phyloP scores from a whole-genome alignment of 176 grass and related monocot genomes.

The Oryza australiensis region DNA sequence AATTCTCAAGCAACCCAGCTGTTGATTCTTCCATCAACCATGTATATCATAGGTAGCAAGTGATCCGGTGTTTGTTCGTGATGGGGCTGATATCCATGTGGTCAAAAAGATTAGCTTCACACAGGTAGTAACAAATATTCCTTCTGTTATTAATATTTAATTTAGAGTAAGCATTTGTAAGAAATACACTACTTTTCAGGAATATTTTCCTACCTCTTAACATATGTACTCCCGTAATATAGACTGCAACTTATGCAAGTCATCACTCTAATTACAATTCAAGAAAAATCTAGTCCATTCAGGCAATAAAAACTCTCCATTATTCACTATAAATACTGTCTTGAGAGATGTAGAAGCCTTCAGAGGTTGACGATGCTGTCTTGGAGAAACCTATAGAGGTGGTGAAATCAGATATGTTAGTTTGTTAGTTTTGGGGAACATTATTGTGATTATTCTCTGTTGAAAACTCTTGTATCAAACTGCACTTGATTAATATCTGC shows the following conservation, averaged over 20 bases:
- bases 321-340: neutral
- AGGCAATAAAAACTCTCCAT: neutral
- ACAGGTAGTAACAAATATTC: conserved; percentile 53
- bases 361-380: neutral
- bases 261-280: neutral
- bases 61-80: conserved; percentile 76
- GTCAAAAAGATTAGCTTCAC: conserved; percentile 83
- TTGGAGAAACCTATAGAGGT: conserved; percentile 11
- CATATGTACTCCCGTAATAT: neutral
- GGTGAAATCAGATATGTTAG: conserved; percentile 10
- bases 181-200: neutral
- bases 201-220: conserved; percentile 20
- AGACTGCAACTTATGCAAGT: conserved; percentile 10
- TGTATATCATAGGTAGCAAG: conserved; percentile 65
- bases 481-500: neutral
- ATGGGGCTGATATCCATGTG: conserved; percentile 88
- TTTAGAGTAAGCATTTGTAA: conserved; percentile 18
- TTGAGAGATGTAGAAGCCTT: neutral
- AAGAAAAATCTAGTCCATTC: conserved; percentile 13
- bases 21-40: conserved; percentile 33
- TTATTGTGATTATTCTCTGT: neutral
- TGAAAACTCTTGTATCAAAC: neutral
- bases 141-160: conserved; percentile 24
- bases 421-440: conserved; percentile 14
- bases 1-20: conserved; percentile 31